phyloP scores from a whole-genome alignment of 2,329 filamentous ascomycete species.

The Fusarium sp. region DNA sequence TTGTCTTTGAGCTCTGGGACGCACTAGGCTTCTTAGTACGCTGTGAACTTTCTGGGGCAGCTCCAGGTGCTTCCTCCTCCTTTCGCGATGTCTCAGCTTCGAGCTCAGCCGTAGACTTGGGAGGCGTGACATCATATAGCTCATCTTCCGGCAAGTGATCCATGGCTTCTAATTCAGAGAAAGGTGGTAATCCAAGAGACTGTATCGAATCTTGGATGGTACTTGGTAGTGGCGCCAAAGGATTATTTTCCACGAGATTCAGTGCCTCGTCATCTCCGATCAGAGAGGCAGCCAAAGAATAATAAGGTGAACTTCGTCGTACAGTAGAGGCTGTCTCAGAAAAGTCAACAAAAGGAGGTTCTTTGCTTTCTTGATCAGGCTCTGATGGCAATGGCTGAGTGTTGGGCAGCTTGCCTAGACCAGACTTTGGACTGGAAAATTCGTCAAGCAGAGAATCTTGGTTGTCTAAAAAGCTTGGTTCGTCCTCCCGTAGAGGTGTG shows the following conservation, averaged over 20 bases:
- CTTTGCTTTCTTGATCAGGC: neutral
- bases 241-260: constrained; percentile 24
- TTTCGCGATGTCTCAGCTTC: neutral
- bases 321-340: constrained; percentile 50
- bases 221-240: neutral
- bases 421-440: constrained; percentile 44
- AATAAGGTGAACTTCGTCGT: constrained; percentile 45
- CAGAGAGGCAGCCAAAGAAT: neutral
- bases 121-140: constrained; percentile 43
- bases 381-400: constrained; percentile 43
- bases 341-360: constrained; percentile 40
- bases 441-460: constrained; percentile 25
- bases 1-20: neutral
- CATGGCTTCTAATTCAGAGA: neutral
- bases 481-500: constrained; percentile 37
- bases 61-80: neutral
- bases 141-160: constrained; percentile 41
- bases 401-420: constrained; percentile 42
- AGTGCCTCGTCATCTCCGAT: constrained; percentile 15
- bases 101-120: constrained; percentile 1
- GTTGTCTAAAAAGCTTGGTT: constrained; percentile 37
- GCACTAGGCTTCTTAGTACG: neutral
- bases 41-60: neutral
- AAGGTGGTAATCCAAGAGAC: neutral
- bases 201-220: constrained; percentile 1